phyloP scores from a whole-genome alignment of 2,329 filamentous ascomycete species.

The Aureobasidium mangrovei region DNA sequence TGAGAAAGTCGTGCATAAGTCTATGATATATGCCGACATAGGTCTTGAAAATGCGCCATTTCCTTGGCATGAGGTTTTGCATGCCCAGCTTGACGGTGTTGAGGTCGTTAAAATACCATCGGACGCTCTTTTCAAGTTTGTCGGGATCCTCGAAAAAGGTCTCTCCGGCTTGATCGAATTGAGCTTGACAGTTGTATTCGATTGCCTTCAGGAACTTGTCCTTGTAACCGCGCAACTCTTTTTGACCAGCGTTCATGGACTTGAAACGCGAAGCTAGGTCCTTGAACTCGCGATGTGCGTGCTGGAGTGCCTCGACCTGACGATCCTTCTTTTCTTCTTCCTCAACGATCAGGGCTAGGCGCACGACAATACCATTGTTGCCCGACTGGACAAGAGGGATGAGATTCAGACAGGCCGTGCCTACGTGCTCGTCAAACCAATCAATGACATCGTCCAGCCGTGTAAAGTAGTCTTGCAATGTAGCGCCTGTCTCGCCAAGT shows the following conservation, averaged over 20 bases:
- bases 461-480: conserved; percentile 82
- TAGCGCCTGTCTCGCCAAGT: conserved; percentile 56
- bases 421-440: conserved; percentile 94
- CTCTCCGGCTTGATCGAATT: conserved; percentile 63
- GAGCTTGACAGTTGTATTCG: conserved; percentile 59
- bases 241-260: conserved; percentile 87
- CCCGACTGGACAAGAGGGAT: conserved; percentile 79
- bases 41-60: conserved; percentile 90
- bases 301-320: conserved; percentile 81
- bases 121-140: conserved; percentile 75
- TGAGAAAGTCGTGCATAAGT: conserved; percentile 89
- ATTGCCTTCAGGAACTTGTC: conserved; percentile 85
- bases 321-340: conserved; percentile 96
- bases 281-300: conserved; percentile 90
- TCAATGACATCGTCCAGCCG: conserved; percentile 79
- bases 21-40: conserved; percentile 87
- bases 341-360: conserved; percentile 84
- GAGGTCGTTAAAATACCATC: conserved; percentile 97
- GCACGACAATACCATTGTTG: conserved; percentile 81
- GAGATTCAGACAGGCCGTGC: conserved; percentile 77
- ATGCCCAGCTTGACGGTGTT: conserved; percentile 92
- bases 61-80: conserved; percentile 83
- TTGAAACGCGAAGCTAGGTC: conserved; percentile 90
- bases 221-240: conserved; percentile 90
- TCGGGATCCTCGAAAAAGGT: conserved; percentile 77